Base-by-base conservation (phyloP, 306 rosid species). In the Vigna radiata region DNA sequence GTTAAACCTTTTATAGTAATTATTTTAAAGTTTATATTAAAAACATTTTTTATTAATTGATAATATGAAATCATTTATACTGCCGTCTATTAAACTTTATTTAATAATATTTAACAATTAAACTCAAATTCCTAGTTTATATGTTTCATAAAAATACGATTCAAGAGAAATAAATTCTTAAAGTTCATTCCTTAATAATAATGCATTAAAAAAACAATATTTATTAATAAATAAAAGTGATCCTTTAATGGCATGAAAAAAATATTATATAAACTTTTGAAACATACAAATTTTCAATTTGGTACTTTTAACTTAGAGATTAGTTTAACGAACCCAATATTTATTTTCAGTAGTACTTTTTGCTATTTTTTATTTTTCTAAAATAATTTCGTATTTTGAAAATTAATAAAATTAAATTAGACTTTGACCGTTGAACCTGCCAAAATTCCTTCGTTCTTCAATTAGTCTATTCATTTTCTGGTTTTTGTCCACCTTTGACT, bases 401-500 rank as follows among this genome's bases (percentile, higher is more conserved):
- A 19, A 43, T 8, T 39, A 39, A 36, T 64, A 37, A 37, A 18
- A 36, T 63, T 17, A 19, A 50, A 10, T 69, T 49, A 43, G n/a
- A 18, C 37, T 43, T 56, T 41, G 77, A 55, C 67, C 48, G 12
- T 63, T 63, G 29, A 59, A 59, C 72, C 13, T 13, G 55, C 54
- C 29, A 69, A 29, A 43, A 2, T 29, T 76, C 47, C 7, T 53
- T 61, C 10, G 2, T 31, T 60, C 43, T 17, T 75, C 71, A 18
- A n/a, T n/a, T 56, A 36, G 14, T 37, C 44, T 55, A 3, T 15
- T 21, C 5, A 4, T 39, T 72, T 73, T 61, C 60, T 29, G 70
- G 70, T 61, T 74, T 56, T 47, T 18, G 7, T 63, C 52, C 71
- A 75, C 52, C 13, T 7, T 60, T 74, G 70, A 60, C 78, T 29